Evolutionary conservation across 805 yeast species (phyloP), one percentile per base, ranked within the genome.

Genomic region (Candida khao-thaluensis): DNA sequence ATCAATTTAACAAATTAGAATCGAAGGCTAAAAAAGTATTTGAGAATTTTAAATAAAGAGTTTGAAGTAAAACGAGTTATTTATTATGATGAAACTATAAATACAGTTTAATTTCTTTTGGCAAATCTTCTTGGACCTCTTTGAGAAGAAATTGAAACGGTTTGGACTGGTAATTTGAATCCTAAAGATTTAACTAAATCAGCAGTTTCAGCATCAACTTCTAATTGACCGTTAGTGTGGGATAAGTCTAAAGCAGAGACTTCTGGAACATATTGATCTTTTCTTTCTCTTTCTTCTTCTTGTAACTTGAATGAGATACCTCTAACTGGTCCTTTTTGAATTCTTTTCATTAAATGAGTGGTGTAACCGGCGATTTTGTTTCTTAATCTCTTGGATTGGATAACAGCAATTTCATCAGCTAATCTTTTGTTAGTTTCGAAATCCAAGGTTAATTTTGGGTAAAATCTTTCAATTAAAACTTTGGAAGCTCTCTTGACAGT

Each of bases 311-410:
- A 93, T 64, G 99, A 93, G 63, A 93, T 95, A 80, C 99, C 99
- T 84, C 98, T 90, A 65, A 93, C 99, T 81, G 99, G 99, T 72
- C 99, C 99, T 83, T 91, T 93, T 79, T 95, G 98, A 71, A 93
- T 93, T 82, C 99, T 90, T 83, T 88, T 93, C 99, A 93, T 95
- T 76, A 93, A 84, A 77, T 93, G 99, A 69, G 99, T 93, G 76
- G 99, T 93, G 96, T 91, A 93, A 74, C 99, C 99, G 72, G 99
- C 99, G 67, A 93, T 95, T 88, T 93, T 93, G 93, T 93, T 93
- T 82, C 99, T 93, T 76, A 93, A 85, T 79, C 99, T 88, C 85
- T 93, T 93, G 67, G 99, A 88, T 76, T 91, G 97, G 71, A 93
- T 95, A 74, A 86, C 90, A 59, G 99, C 99, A 64, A 93, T 90